phyloP scores from a whole-genome alignment of 2,329 filamentous ascomycete genomes.

The Triangularia verruculosa region DNA sequence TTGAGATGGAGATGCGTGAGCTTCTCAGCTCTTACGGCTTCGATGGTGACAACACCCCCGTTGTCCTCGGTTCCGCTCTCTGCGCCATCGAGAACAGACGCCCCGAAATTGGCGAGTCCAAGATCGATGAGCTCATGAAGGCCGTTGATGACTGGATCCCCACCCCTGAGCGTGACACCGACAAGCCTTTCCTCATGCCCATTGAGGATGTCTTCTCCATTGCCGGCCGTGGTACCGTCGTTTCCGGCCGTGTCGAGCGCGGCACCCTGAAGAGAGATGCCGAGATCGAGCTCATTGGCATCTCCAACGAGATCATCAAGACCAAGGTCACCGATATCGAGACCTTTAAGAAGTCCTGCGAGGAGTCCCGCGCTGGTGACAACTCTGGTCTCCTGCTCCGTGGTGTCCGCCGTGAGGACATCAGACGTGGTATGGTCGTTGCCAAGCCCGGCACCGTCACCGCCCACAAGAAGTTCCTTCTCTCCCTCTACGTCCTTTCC shows the following conservation, averaged over 20 bases:
- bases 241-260: slow-evolving; percentile 95
- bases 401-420: slow-evolving; percentile 92
- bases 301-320: slow-evolving; percentile 78
- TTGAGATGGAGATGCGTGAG: slow-evolving; percentile 99
- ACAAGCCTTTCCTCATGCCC: slow-evolving; percentile 99
- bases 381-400: slow-evolving; percentile 97
- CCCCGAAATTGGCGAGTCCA: slow-evolving; percentile 79
- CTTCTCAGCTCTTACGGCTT: slow-evolving; percentile 90
- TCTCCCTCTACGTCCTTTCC: slow-evolving; percentile 93
- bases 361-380: slow-evolving; percentile 92
- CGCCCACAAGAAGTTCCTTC: slow-evolving; percentile 86
- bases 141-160: slow-evolving; percentile 96
- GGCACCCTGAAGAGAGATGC: slow-evolving; percentile 89
- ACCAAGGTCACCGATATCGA: slow-evolving; percentile 99
- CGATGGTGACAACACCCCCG: slow-evolving; percentile 96
- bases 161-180: slow-evolving; percentile 86
- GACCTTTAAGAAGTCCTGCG: slow-evolving; percentile 99
- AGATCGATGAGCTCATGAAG: slow-evolving; percentile 87
- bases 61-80: slow-evolving; percentile 94
- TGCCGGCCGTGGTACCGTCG: slow-evolving; percentile 91
- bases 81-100: slow-evolving; percentile 86
- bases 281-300: slow-evolving; percentile 93
- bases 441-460: slow-evolving; percentile 78
- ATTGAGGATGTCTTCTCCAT: slow-evolving; percentile 93
- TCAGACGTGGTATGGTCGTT: slow-evolving; percentile 92